These are phyloP conservation scores for Mycothermus thermophilus DNA, from an alignment of 495 filamentous ascomycete genomes.

Conservation along the genomic window DNA sequence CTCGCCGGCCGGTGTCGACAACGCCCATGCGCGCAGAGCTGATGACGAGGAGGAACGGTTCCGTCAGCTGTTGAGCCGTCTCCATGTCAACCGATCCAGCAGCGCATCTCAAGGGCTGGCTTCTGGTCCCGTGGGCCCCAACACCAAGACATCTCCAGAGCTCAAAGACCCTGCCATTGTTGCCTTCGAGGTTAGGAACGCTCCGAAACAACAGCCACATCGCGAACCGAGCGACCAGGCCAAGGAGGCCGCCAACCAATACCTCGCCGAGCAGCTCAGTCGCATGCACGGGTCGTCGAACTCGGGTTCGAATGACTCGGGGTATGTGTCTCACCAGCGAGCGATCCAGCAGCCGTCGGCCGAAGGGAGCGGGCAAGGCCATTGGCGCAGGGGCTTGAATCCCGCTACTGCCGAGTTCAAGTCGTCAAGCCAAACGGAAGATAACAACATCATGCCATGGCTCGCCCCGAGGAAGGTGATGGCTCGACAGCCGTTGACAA, in stretches of 20 bases:
- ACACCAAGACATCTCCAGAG: background rate
- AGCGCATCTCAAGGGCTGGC: too few relatives aligned
- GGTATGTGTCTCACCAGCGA: slow-evolving; percentile 4
- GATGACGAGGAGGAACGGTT: slow-evolving; percentile 11
- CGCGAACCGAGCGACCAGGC: background rate
- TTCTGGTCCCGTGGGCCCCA: too few relatives aligned
- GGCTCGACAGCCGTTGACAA: slow-evolving; percentile 12
- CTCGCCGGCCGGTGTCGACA: too few relatives aligned
- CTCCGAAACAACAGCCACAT: background rate
- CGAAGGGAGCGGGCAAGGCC: too few relatives aligned
- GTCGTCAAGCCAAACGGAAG: slow-evolving; percentile 1
- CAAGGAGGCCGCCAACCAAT: background rate
- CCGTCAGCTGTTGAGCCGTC: slow-evolving; percentile 11
- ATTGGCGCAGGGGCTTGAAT: slow-evolving; percentile 16
- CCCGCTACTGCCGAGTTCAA: slow-evolving; percentile 21
- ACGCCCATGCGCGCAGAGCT: too few relatives aligned
- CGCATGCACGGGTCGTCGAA: background rate
- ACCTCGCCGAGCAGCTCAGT: background rate
- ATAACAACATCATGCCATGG: background rate
- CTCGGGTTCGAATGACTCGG: slow-evolving; percentile 10
- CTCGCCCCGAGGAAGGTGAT: slow-evolving; percentile 12
- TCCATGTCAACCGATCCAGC: slow-evolving; percentile 7
- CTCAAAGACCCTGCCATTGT: slow-evolving; percentile 12
- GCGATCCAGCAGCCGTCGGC: too few relatives aligned
- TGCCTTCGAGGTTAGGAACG: slow-evolving; percentile 10